Evolutionary conservation across 1,284 basidiomycete species (phyloP).

Genomic region (Ustilago hordei): DNA sequence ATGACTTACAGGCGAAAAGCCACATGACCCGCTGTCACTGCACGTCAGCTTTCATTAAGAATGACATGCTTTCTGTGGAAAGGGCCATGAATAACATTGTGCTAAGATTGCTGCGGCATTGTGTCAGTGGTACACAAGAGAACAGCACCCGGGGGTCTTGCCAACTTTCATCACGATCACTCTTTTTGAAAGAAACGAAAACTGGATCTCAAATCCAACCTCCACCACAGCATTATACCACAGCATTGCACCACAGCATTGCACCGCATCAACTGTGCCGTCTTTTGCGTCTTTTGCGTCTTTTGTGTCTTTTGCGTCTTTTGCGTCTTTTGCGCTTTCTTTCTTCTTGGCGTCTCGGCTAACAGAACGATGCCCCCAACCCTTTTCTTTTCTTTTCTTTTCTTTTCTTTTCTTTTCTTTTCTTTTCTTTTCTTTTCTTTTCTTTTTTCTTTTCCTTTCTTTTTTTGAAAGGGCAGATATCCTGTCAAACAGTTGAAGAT

Average conservation of each 20-base stretch:
- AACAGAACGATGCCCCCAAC: neutral
- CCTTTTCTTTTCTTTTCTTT: neutral
- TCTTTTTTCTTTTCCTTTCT: neutral
- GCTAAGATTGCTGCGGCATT: neutral
- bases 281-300: no score
- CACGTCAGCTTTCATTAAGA: neutral
- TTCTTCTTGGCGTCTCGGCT: slow-evolving; percentile 8
- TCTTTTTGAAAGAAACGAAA: neutral
- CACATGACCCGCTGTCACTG: neutral
- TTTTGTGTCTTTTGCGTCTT: no score
- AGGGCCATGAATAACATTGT: neutral
- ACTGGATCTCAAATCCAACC: neutral
- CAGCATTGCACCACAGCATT: no score
- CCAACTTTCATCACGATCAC: neutral
- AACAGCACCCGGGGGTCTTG: neutral
- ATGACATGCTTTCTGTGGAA: neutral
- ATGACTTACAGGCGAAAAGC: no score
- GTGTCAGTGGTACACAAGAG: neutral
- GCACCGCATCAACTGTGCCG: neutral
- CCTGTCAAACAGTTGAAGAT: no score
- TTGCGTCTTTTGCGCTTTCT: neutral
- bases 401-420: neutral
- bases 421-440: neutral
- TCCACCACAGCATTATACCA: neutral
- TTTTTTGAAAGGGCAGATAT: neutral